Conservation (phyloP, 768 basidiomycete species). For the Mrakia gelida region DNA sequence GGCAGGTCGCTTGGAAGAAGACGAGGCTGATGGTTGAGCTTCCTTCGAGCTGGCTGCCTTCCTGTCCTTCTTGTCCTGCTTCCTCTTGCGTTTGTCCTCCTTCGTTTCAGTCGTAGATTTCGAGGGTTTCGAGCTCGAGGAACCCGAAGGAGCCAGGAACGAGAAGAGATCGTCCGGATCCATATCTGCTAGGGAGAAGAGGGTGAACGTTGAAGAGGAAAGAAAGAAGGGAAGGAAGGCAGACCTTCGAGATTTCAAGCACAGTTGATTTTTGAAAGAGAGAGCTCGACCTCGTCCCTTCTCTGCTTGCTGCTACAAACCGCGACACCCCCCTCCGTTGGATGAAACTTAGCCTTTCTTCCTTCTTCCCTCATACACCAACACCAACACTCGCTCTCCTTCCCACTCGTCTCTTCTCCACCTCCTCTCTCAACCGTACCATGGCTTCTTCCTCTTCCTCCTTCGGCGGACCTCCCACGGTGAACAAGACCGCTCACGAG, state of each 20-base stretch:
- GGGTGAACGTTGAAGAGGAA: not conserved
- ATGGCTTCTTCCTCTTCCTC: not conserved
- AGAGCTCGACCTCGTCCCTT: not conserved
- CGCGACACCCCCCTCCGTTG: slow-evolving; percentile 1
- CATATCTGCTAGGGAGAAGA: slow-evolving; percentile 35
- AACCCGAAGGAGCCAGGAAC: slow-evolving; percentile 53
- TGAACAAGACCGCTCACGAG: slow-evolving; percentile 77
- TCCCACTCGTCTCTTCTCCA: too few relatives aligned
- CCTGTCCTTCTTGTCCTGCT: slow-evolving; percentile 25
- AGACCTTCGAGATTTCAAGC: not conserved
- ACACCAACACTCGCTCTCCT: not conserved
- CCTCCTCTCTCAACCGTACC: not conserved
- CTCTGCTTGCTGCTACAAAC: too few relatives aligned
- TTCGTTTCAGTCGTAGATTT: slow-evolving; percentile 28
- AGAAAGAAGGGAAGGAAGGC: not conserved
- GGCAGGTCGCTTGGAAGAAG: slow-evolving; percentile 1
- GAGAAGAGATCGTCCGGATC: slow-evolving; percentile 58
- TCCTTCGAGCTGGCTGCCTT: not conserved
- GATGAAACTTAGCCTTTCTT: slow-evolving; percentile 2
- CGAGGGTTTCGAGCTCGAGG: slow-evolving; percentile 34
- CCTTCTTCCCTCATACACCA: not conserved
- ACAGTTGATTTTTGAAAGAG: not conserved
- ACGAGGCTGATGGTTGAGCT: slow-evolving; percentile 18
- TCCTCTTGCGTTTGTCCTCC: slow-evolving; percentile 36
- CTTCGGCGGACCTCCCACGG: slow-evolving; percentile 32